Evolutionary conservation across 768 basidiomycete genomes (phyloP).

Genomic region (Hericium alpestre): DNA sequence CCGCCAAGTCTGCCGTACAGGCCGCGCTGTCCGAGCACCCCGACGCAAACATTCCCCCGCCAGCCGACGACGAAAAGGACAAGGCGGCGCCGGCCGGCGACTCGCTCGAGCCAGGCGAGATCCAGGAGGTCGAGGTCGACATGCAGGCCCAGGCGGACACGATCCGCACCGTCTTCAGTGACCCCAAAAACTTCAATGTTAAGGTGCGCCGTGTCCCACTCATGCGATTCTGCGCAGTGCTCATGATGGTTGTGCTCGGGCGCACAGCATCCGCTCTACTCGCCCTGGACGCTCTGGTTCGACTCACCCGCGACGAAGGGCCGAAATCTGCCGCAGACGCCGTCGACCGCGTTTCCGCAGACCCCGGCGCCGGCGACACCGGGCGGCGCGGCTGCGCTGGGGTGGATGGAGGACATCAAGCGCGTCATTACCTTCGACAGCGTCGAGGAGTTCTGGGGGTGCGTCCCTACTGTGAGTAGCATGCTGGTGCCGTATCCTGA

Average conservation of each 20-base stretch:
- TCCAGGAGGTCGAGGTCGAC: constrained; percentile 78
- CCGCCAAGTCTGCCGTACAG: constrained; percentile 68
- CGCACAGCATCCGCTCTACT: constrained; percentile 80
- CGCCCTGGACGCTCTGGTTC: constrained; percentile 96
- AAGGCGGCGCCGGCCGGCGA: constrained; percentile 19
- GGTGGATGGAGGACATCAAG: constrained; percentile 99
- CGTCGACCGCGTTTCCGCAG: constrained; percentile 65
- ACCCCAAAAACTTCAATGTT: constrained; percentile 90
- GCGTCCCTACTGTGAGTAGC: constrained; percentile 18
- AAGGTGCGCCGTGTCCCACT: constrained; percentile 45
- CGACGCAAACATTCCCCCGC: constrained; percentile 15
- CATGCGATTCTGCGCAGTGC: neutral
- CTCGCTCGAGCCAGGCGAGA: constrained; percentile 64
- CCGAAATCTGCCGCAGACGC: constrained; percentile 79
- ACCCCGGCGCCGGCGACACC: constrained; percentile 69
- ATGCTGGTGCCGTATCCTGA: neutral
- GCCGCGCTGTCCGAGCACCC: constrained; percentile 57
- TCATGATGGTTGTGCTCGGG: neutral
- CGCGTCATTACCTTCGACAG: constrained; percentile 92
- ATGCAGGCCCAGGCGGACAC: constrained; percentile 75
- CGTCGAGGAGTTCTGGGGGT: constrained; percentile 99
- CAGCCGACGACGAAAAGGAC: constrained; percentile 25
- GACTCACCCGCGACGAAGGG: constrained; percentile 90
- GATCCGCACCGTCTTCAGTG: constrained; percentile 88
- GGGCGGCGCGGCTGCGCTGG: constrained; percentile 60